Conservation (phyloP, 164 flowering plant genomes). For the Euptelea pleiosperma region DNA sequence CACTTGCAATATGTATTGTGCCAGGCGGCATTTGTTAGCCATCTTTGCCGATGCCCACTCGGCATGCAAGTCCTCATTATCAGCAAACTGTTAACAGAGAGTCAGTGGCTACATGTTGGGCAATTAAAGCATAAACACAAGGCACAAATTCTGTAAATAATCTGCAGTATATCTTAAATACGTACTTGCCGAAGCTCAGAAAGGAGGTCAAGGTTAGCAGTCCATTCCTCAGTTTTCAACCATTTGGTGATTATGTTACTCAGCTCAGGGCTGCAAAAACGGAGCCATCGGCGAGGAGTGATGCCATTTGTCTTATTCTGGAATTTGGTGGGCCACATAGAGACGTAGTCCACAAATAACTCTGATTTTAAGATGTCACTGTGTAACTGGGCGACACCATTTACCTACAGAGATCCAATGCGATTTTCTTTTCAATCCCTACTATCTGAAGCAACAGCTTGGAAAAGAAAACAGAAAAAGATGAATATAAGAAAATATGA, state of each 20-base stretch:
- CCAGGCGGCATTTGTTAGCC: conserved; percentile 83
- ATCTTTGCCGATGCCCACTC: conserved; percentile 96
- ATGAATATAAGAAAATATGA: too few species aligned
- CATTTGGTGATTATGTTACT: conserved; percentile 84
- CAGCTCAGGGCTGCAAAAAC: conserved; percentile 91
- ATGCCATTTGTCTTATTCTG: conserved; percentile 98
- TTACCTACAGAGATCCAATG: conserved; percentile 50
- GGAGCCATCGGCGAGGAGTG: conserved; percentile 97
- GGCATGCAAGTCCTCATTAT: conserved; percentile 61
- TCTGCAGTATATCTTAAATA: conserved; percentile 2
- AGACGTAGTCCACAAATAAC: conserved; percentile 87
- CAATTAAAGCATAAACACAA: background rate
- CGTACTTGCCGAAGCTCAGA: conserved; percentile 65
- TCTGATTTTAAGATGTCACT: conserved; percentile 87
- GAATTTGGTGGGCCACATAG: conserved; percentile 91
- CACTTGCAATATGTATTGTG: conserved; percentile 66
- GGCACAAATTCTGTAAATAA: background rate
- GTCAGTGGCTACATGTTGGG: background rate
- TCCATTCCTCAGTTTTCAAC: conserved; percentile 90
- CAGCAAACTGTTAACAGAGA: conserved; percentile 65
- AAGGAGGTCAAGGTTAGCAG: conserved; percentile 81
- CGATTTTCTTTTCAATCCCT: background rate
- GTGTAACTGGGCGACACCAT: conserved; percentile 97
- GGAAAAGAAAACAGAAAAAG: too few species aligned
- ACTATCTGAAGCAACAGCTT: background rate